Percentiles rank a stretch among this genome's conserved stretches.
phyloP scores from a whole-genome alignment of 2,329 filamentous ascomycete genomes.

The Aureobasidium zeae region DNA sequence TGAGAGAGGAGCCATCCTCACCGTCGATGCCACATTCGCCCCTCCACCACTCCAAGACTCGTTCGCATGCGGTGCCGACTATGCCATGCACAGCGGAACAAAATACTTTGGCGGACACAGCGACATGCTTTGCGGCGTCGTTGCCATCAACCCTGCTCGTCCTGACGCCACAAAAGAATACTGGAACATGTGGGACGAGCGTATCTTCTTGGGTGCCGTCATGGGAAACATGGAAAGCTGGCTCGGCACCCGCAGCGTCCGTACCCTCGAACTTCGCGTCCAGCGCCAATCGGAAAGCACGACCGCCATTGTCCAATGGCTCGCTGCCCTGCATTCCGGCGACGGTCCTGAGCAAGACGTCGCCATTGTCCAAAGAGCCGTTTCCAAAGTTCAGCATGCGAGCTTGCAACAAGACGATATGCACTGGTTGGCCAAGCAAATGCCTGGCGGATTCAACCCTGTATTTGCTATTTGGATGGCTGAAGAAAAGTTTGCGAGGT shows the following conservation, averaged over 20 bases:
- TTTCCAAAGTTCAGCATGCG: constrained; percentile 63
- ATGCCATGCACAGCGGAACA: constrained; percentile 85
- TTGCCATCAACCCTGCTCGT: constrained; percentile 49
- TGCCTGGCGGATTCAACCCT: constrained; percentile 83
- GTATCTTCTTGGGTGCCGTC: constrained; percentile 69
- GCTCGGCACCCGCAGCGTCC: constrained; percentile 76
- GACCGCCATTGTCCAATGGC: constrained; percentile 60
- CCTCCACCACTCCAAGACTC: constrained; percentile 85
- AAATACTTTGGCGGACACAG: constrained; percentile 97
- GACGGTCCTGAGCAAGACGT: constrained; percentile 32
- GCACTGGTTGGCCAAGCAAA: constrained; percentile 73
- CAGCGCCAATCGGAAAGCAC: constrained; percentile 66
- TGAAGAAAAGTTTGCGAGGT: constrained; percentile 50
- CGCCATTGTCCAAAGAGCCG: constrained; percentile 42
- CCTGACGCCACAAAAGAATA: constrained; percentile 44
- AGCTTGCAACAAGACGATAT: constrained; percentile 61
- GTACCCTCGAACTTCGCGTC: constrained; percentile 79
- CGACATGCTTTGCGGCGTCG: constrained; percentile 81
- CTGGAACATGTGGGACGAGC: constrained; percentile 53
- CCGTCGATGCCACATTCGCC: constrained; percentile 85
- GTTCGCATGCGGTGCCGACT: constrained; percentile 69
- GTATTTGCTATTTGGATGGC: constrained; percentile 71
- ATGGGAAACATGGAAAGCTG: constrained; percentile 88
- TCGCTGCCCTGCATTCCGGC: constrained; percentile 45
- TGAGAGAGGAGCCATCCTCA: constrained; percentile 61